phyloP scores from a whole-genome alignment of 805 yeast genomes.

The Candida rishiriensis region DNA sequence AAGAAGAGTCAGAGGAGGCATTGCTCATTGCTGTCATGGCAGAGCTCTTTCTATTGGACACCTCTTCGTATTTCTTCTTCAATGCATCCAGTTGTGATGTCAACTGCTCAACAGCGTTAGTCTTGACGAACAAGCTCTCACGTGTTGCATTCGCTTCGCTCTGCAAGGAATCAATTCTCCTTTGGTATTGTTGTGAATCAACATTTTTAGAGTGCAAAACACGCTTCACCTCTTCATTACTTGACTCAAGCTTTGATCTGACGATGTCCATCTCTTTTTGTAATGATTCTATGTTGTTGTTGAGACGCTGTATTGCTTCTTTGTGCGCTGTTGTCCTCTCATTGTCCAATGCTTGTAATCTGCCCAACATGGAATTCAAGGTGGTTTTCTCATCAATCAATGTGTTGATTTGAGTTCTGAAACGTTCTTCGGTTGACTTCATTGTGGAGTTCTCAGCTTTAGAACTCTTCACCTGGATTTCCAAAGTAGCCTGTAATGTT shows the following conservation, averaged over 20 bases:
- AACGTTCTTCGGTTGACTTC: conserved; percentile 43
- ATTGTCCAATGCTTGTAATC: conserved; percentile 54
- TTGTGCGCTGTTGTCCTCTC: conserved; percentile 54
- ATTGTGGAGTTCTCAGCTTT: conserved; percentile 52
- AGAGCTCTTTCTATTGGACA: conserved; percentile 25
- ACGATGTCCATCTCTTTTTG: conserved; percentile 41
- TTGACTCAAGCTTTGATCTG: conserved; percentile 44
- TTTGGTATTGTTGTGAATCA: conserved; percentile 52
- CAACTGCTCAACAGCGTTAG: conserved; percentile 35
- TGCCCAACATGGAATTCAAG: conserved; percentile 52
- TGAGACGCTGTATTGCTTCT: conserved; percentile 46
- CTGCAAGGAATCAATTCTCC: conserved; percentile 53
- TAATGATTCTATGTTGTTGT: conserved; percentile 44
- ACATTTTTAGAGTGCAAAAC: conserved; percentile 50
- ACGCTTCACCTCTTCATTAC: conserved; percentile 47
- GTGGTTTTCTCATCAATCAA: conserved; percentile 55
- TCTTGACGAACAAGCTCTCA: conserved; percentile 39
- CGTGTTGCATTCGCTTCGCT: conserved; percentile 39
- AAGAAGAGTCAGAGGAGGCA: conserved; percentile 16
- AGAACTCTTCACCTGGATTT: conserved; percentile 43
- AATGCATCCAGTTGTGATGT: conserved; percentile 33
- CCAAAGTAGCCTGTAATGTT: conserved; percentile 38
- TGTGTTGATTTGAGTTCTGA: conserved; percentile 48
- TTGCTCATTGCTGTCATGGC: conserved; percentile 24
- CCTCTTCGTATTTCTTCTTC: conserved; percentile 26